Percentiles rank a stretch among this genome's conserved stretches.
Conservation (phyloP, 805 yeast species). For the Henningerozyma blattae region DNA sequence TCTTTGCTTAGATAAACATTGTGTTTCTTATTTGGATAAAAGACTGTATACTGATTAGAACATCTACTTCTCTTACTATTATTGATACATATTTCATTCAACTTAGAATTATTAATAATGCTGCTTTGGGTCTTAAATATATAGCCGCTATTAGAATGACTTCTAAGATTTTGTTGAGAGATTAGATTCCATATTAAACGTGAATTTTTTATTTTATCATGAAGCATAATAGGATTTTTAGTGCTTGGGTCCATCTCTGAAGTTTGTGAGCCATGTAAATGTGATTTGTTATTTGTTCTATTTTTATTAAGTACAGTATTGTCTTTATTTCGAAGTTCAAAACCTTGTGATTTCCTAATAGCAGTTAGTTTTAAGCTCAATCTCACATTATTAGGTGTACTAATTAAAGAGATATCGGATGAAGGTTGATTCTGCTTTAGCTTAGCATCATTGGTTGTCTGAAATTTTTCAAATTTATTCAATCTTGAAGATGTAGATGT, state of each 20-base stretch:
- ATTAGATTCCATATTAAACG: background rate
- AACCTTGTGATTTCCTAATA: background rate
- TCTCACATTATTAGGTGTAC: background rate
- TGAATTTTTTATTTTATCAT: background rate
- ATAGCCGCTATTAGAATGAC: too few species aligned
- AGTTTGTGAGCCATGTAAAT: background rate
- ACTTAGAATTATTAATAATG: too few species aligned
- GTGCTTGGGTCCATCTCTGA: background rate
- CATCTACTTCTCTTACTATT: slow-evolving; percentile 4
- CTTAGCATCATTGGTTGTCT: background rate
- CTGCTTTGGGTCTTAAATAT: too few species aligned
- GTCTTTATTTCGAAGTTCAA: background rate
- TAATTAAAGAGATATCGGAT: background rate
- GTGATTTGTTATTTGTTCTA: background rate
- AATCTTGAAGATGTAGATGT: background rate
- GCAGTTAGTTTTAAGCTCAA: background rate
- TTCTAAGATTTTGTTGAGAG: background rate
- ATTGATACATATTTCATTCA: background rate
- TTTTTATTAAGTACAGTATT: background rate
- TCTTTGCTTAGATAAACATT: slow-evolving; percentile 1
- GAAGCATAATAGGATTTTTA: background rate
- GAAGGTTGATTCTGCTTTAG: background rate
- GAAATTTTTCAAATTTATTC: background rate
- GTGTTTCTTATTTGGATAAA: slow-evolving; percentile 24
- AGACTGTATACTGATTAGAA: slow-evolving; percentile 21